Conservation (phyloP, 345 rosid species). For the Lepidium africanum region DNA sequence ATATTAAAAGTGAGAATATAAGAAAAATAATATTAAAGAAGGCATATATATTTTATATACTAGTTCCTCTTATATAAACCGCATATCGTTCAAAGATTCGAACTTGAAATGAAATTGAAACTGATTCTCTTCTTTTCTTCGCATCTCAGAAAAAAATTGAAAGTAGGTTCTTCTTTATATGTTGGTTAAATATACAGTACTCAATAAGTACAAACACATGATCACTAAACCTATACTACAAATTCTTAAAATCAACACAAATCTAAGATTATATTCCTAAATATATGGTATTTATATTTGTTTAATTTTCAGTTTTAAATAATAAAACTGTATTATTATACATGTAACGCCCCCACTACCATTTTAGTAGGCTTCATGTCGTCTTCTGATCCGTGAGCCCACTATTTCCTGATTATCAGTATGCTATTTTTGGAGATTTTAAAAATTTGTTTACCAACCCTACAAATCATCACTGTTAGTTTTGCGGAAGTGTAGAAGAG, state of each 20-base stretch:
- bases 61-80: constrained; percentile 26
- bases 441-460: no score
- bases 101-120: constrained; percentile 11
- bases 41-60: constrained; percentile 14
- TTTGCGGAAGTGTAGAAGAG: no score
- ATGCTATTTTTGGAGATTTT: no score
- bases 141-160: neutral
- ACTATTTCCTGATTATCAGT: no score
- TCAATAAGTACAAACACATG: neutral
- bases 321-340: no score
- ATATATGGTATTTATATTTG: neutral
- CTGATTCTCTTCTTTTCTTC: constrained; percentile 9
- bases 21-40: constrained; percentile 12
- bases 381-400: no score
- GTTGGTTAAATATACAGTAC: neutral
- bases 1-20: constrained; percentile 7
- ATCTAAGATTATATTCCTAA: neutral
- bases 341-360: no score
- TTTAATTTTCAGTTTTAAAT: neutral
- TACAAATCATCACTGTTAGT: no score
- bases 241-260: neutral
- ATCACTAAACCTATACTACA: neutral
- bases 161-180: neutral
- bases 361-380: no score
- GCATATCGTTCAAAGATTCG: constrained; percentile 32